These are phyloP conservation scores for Clarireedia paspali DNA, from an alignment of 2,329 filamentous ascomycete genomes.

Conservation along the genomic window DNA sequence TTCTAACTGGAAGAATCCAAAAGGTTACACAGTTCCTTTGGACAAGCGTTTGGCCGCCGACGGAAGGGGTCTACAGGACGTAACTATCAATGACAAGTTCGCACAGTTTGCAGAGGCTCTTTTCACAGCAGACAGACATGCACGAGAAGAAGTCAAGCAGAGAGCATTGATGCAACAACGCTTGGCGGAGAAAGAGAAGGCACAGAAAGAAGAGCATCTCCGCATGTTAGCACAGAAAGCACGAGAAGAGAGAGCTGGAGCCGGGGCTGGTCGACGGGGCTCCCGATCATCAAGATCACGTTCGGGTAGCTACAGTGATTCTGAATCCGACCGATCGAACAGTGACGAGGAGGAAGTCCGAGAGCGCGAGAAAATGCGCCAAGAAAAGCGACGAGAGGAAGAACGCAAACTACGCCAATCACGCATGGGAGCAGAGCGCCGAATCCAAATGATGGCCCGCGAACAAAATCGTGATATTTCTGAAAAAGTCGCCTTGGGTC, in stretches of 20 bases:
- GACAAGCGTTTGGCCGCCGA: conserved; percentile 95
- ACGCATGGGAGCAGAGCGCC: conserved; percentile 88
- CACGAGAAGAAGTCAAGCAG: conserved; percentile 89
- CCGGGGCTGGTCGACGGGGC: conserved; percentile 38
- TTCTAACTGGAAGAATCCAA: conserved; percentile 99
- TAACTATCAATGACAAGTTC: conserved; percentile 97
- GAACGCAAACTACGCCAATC: conserved; percentile 88
- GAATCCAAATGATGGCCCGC: conserved; percentile 84
- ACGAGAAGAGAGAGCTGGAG: conserved; percentile 65
- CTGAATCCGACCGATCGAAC: conserved; percentile 35
- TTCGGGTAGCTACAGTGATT: conserved; percentile 45
- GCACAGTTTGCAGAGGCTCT: conserved; percentile 91
- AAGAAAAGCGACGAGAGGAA: conserved; percentile 72
- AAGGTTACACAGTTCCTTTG: conserved; percentile 91
- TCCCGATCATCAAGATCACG: conserved; percentile 32
- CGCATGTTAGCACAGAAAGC: conserved; percentile 85
- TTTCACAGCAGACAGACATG: conserved; percentile 90
- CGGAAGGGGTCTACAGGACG: conserved; percentile 83
- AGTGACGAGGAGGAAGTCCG: conserved; percentile 58
- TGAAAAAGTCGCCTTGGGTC: conserved; percentile 88
- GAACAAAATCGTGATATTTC: conserved; percentile 96
- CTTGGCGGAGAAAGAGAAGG: conserved; percentile 92
- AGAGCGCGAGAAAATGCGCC: conserved; percentile 69
- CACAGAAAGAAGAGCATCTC: conserved; percentile 86
- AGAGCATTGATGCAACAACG: conserved; percentile 92